Evolutionary conservation across 2,329 filamentous ascomycete genomes (phyloP).

Genomic region (Fusarium coicis): DNA sequence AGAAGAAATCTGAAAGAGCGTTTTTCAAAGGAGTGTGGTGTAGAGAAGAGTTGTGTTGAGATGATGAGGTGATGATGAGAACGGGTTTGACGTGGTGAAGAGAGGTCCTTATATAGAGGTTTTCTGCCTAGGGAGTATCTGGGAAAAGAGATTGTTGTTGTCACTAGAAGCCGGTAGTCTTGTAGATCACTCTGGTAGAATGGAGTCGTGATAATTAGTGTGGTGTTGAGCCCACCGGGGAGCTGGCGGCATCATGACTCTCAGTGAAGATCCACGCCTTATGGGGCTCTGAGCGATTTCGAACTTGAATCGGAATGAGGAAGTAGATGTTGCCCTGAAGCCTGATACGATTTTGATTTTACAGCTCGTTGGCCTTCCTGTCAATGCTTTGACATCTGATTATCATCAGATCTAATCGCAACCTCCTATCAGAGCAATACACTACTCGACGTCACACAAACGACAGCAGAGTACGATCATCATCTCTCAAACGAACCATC

Average conservation of each 20-base stretch:
- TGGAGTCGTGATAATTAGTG: slow-evolving; percentile 12
- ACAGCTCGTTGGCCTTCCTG: not conserved
- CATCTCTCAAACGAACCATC: not conserved
- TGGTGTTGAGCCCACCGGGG: not conserved
- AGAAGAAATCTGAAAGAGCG: not conserved
- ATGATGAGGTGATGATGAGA: not conserved
- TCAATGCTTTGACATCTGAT: too few relatives aligned
- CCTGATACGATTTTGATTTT: fast-evolving
- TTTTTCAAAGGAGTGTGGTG: not conserved
- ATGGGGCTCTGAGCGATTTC: not conserved
- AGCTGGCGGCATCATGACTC: not conserved
- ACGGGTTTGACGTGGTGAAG: not conserved
- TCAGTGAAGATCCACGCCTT: not conserved
- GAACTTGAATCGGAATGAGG: not conserved
- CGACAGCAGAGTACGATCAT: not conserved
- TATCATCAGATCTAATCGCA: not conserved
- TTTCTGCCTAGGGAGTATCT: not conserved
- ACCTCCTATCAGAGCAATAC: too few relatives aligned
- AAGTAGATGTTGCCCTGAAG: fast-evolving
- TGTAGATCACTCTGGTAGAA: slow-evolving; percentile 24
- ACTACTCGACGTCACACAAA: not conserved
- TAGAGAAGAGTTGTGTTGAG: not conserved
- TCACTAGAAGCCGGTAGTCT: not conserved
- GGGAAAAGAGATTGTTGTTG: not conserved
- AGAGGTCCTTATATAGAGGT: slow-evolving; percentile 11